phyloP scores from a whole-genome alignment of 495 filamentous ascomycete species.

The Aspergillus sclerotioniger region DNA sequence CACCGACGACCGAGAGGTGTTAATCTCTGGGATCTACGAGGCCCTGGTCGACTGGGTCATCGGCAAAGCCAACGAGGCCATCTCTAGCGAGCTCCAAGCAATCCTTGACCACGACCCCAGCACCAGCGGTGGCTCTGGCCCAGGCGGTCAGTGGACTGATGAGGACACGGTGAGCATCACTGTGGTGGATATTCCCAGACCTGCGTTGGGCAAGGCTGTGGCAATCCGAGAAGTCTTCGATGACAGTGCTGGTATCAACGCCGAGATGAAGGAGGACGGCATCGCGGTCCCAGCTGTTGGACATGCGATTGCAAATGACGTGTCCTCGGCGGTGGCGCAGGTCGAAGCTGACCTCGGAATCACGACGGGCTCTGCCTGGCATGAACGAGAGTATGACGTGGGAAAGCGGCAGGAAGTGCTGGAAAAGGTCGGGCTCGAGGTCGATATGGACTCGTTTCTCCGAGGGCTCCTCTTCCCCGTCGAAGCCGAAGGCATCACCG shows the following conservation, averaged over 20 bases:
- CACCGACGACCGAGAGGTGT: conserved; percentile 75
- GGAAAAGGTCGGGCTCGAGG: conserved; percentile 78
- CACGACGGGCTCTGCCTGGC: conserved; percentile 56
- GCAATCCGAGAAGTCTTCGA: conserved; percentile 89
- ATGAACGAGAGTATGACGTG: conserved; percentile 73
- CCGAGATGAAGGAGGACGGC: conserved; percentile 95
- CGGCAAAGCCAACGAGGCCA: conserved; percentile 82
- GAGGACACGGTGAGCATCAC: conserved; percentile 89
- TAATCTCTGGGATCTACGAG: conserved; percentile 88
- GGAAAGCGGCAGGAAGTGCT: conserved; percentile 79
- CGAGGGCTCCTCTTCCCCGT: conserved; percentile 79
- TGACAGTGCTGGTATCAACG: conserved; percentile 86
- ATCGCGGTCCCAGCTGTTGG: conserved; percentile 66
- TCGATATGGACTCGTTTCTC: conserved; percentile 82
- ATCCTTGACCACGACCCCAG: conserved; percentile 64
- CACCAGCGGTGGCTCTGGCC: conserved; percentile 46
- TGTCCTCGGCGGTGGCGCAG: conserved; percentile 75
- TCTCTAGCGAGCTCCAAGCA: conserved; percentile 68
- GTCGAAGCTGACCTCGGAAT: conserved; percentile 82
- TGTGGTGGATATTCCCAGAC: conserved; percentile 79
- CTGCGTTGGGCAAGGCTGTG: conserved; percentile 77
- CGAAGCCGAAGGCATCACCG: conserved; percentile 67
- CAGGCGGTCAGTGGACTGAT: conserved; percentile 57
- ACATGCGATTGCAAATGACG: conserved; percentile 78
- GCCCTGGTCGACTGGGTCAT: conserved; percentile 95